Evolutionary conservation across 176 grass and related monocot species (phyloP).

Genomic region (Dendrocalamus sinicus): DNA sequence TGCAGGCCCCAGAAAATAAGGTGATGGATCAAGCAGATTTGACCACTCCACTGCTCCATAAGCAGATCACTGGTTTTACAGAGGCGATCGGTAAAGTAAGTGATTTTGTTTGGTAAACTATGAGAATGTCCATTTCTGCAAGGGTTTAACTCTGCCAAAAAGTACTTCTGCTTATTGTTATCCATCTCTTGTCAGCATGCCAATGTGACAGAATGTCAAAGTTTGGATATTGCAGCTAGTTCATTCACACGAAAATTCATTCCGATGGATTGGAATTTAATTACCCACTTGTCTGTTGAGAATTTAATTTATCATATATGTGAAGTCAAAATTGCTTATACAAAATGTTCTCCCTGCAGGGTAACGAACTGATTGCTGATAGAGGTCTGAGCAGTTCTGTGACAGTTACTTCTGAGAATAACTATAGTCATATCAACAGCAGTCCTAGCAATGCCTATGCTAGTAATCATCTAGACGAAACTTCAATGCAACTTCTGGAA

Average conservation of each 20-base stretch:
- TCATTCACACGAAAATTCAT: conserved; percentile 4
- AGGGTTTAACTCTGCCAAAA: conserved; percentile 19
- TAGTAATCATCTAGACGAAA: conserved; percentile 48
- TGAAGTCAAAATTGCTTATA: conserved; percentile 17
- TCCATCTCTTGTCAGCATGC: neutral
- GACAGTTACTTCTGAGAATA: conserved; percentile 33
- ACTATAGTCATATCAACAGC: conserved; percentile 36
- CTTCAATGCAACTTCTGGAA: conserved; percentile 24
- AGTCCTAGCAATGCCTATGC: conserved; percentile 38
- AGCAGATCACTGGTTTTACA: conserved; percentile 24
- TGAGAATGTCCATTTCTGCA: conserved; percentile 4
- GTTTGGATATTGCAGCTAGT: neutral
- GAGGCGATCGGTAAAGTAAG: conserved; percentile 23
- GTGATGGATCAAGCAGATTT: conserved; percentile 34
- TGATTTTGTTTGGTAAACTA: neutral
- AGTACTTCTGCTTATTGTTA: conserved; percentile 9
- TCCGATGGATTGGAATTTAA: neutral
- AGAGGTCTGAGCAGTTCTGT: conserved; percentile 37
- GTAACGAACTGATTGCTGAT: conserved; percentile 45
- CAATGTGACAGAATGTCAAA: conserved; percentile 28
- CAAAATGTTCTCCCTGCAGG: conserved; percentile 46
- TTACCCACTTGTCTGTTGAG: neutral
- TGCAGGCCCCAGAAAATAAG: conserved; percentile 35
- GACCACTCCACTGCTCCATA: conserved; percentile 8
- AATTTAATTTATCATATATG: conserved; percentile 25